Evolutionary conservation across 495 filamentous ascomycete genomes (phyloP), one percentile per base, ranked within the genome.

Genomic region (Usnea hakonensis): DNA sequence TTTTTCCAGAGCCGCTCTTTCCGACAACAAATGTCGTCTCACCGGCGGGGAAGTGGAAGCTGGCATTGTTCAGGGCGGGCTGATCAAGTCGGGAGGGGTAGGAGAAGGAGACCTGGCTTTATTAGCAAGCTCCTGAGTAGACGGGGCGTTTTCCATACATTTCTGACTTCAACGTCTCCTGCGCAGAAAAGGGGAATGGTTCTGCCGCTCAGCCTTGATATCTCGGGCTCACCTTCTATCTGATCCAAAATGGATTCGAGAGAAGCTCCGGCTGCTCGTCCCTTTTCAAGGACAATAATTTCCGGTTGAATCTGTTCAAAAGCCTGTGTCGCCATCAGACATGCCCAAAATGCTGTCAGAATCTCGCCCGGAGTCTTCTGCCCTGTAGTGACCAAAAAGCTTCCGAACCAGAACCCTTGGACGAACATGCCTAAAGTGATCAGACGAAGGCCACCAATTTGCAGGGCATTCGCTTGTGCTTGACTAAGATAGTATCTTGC

Each of bases 341-440:
- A 88, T 17, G 87, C 83, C 80, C 90, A 95, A 64, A 97, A 95
- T 0, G 90, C 89, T 4, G 90, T 92, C 50, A 96, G 70, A 21
- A 96, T 83, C 54, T 86, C 78, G 9, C 88, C 92, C 1, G 90
- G 75, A 17, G 79, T 79, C 43, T 83, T 73, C 21, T 79, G 70
- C 3, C 79, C 80, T 9, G 74, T 70, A 14, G 73, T 73, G 23
- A 91, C 83, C 9, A 95, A 77, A 2, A 79, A 72, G 56, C 85
- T 83, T 0, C 91, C 92, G 71, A 91, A 95, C 84, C 89, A 97
- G 67, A 98, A 97, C 0, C 92, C 93, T 66, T 91, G 83, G 1
- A 95, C 88, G 60, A 97, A 96, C 75, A 97, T 87, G 3, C 79
- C 78, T 19, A 91, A 81, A 38, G 85, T 86, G 74, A 89, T 82